Evolutionary conservation across 345 rosid species (phyloP), one percentile per base, ranked within the genome.

Genomic region (Eucalyptus curtisii): DNA sequence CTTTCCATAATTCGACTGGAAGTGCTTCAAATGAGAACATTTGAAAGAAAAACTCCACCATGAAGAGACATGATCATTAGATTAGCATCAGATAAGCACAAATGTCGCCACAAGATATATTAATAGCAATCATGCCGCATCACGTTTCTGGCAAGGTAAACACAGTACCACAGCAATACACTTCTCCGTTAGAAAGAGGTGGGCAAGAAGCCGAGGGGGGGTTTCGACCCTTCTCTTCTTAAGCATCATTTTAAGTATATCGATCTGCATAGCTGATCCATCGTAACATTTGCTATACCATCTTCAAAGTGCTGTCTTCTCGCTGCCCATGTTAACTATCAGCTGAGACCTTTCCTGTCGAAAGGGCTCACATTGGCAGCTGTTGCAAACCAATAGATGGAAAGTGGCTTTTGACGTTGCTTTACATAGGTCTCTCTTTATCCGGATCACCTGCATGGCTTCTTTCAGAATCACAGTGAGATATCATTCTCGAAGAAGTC

Each of bases 391-490:
- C 27, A 5, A 37, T 11, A 6, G 27, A 40, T 27, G 44, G 87
- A n/a, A 17, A 52, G 59, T 53, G 25, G 45, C 19, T 33, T 9
- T 57, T 27, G 11, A 40, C 25, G 6, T 5, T 22, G 42, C 47
- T 19, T 90, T 86, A 92, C 90, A 88, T 50, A 79, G 90, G 89
- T 89, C 53, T 87, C 81, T 87, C 88, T 5, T 86, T 66, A 76
- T 80, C 87, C 61, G 84, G 89, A 87, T 91, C 90, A 91, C 93
- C 94, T 91, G 94, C 92, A 88, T 88, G 86, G 52, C 88, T 90
- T 89, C 86, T 79, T 90, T 91, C 68, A 79, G 52, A 53, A 57
- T 71, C 86, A 87, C 45, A 86, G 66, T 49, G 86, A 90, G 87
- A 86, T 88, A 44, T 31, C 86, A 61, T 64, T 66, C 50, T 40